Evolutionary conservation across 352 stramenopile genomes (phyloP).

Genomic region (Pseudoperonospora humuli): DNA sequence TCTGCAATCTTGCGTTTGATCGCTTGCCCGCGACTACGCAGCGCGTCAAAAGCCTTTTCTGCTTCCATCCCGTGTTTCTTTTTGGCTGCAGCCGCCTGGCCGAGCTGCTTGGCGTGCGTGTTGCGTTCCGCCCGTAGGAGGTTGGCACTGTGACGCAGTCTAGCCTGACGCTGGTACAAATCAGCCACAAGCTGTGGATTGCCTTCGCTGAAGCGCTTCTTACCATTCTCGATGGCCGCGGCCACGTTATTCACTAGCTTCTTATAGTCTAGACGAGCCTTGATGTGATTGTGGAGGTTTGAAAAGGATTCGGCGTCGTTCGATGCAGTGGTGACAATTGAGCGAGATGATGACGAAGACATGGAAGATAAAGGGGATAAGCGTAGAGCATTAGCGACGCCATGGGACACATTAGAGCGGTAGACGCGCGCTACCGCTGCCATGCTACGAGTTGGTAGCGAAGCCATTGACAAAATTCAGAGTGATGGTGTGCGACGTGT

Average conservation of each 20-base stretch:
- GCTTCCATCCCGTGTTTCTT: conserved; percentile 30
- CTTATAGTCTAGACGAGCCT: conserved; percentile 73
- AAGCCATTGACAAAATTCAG: no score
- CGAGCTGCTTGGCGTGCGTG: conserved; percentile 50
- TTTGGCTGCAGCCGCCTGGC: conserved; percentile 23
- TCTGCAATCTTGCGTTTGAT: conserved; percentile 49
- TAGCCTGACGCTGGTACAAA: conserved; percentile 54
- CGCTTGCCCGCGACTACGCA: conserved; percentile 35
- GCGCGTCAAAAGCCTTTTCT: conserved; percentile 25
- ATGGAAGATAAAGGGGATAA: neutral
- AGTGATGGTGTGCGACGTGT: no score
- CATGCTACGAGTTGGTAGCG: no score
- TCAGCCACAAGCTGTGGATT: conserved; percentile 54
- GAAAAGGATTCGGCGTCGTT: conserved; percentile 19
- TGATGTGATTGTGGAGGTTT: conserved; percentile 47
- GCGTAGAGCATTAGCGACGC: neutral
- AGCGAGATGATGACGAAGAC: neutral
- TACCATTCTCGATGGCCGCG: conserved; percentile 42
- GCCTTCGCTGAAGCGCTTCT: conserved; percentile 57
- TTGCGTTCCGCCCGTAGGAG: conserved; percentile 61
- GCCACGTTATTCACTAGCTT: conserved; percentile 55
- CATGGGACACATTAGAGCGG: neutral
- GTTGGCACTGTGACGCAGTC: conserved; percentile 49
- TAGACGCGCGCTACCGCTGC: conserved; percentile 5
- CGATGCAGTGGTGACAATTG: conserved; percentile 6